Evolutionary conservation across 1,284 basidiomycete species (phyloP).

Genomic region (Singerocomus inundabilis): DNA sequence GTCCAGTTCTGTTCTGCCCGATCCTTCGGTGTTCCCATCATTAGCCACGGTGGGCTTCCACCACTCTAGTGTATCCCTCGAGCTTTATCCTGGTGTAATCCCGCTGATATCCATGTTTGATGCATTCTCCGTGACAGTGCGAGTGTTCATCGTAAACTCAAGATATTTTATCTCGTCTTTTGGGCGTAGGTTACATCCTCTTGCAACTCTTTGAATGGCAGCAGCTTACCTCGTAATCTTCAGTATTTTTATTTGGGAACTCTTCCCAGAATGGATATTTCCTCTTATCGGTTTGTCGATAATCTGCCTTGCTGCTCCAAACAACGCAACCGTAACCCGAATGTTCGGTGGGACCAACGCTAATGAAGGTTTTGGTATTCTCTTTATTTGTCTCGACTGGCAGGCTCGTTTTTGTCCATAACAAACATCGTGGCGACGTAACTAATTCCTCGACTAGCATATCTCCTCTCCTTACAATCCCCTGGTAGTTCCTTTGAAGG

Average conservation of each 20-base stretch:
- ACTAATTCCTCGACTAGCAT: constrained; percentile 33
- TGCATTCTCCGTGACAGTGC: constrained; percentile 48
- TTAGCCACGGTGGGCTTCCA: no score
- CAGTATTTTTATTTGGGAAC: constrained; percentile 52
- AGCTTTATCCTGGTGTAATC: constrained; percentile 54
- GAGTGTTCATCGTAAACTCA: constrained; percentile 43
- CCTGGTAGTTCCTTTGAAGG: constrained; percentile 44
- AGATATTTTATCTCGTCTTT: constrained; percentile 52
- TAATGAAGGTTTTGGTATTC: constrained; percentile 54
- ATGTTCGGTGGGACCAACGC: constrained; percentile 62
- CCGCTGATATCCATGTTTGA: constrained; percentile 59
- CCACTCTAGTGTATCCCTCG: constrained; percentile 61
- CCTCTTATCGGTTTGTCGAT: constrained; percentile 52
- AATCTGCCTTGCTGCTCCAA: constrained; percentile 57
- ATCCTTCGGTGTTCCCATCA: no score
- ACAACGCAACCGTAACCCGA: constrained; percentile 46
- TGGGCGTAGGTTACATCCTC: constrained; percentile 29
- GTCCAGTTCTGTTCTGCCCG: no score
- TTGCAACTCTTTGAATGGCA: rapidly evolving
- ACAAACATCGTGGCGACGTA: neutral
- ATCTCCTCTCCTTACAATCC: constrained; percentile 44
- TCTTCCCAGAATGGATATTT: constrained; percentile 53
- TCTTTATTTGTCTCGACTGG: constrained; percentile 60
- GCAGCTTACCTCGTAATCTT: neutral
- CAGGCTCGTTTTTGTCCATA: constrained; percentile 28